Evolutionary conservation across 2,329 filamentous ascomycete genomes (phyloP), one percentile per base, ranked within the genome.

Genomic region (Talaromyces sp.): DNA sequence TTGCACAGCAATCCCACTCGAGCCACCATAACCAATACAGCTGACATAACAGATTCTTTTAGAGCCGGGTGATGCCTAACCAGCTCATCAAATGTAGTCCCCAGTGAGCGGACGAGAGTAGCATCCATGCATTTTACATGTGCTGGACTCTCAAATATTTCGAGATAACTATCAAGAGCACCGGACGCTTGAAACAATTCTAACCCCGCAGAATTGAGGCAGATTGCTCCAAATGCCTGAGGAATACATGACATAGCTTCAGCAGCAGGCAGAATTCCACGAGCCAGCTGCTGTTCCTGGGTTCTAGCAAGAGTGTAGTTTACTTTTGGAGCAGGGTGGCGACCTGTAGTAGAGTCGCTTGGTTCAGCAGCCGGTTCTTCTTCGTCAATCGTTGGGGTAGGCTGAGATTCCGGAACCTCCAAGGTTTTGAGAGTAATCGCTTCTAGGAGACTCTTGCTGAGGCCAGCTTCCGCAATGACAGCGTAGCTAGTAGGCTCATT

Each of bases 401-500:
- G 64, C 51, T 70, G 66, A 38, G 68, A 69, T 68, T 79, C 71
- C 14, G 66, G 66, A 55, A 61, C 67, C 26, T 76, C 71, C 31
- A 81, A 67, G 35, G 71, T 66, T 62, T 73, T 73, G 41, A 77
- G 73, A 55, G 83, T 96, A 58, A 98, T 84, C 3, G 93, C 87
- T 73, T 93, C 88, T 14, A 99, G 81, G 61, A 97, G 89, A 56
- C 87, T 90, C 71, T 89, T 89, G 69, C 95, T 93, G 67, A 99
- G 83, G 24, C 92, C 92, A 56, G 95, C 93, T 76, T 99, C 95
- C 14, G 91, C 91, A 65, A 99, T 95, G 26, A 96, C 91, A 29
- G 91, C 89, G 73, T 96, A 99, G 74, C 95, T 99, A 0, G 95
- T 99, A 0, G 95, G 95, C 70, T 99, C 95, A 71, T 98, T 97